A percentile compares a stretch with the other conserved stretches of the same genome.
Evolutionary conservation across 2,329 filamentous ascomycete species (phyloP).

Genomic region (Alternaria incomplexa): DNA sequence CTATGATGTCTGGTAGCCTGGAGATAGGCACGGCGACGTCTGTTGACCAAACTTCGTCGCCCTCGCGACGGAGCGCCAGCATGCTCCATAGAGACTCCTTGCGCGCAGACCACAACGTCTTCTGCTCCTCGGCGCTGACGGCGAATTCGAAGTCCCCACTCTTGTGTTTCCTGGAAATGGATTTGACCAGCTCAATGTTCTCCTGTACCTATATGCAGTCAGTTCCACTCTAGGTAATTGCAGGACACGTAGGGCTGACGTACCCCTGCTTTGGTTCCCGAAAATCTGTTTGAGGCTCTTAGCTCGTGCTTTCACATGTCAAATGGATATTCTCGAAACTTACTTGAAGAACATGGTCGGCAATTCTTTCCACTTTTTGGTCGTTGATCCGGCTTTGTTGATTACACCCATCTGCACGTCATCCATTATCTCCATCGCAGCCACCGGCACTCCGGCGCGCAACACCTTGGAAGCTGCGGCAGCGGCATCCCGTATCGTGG

Average conservation of each 20-base stretch:
- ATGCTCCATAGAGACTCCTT: constrained; percentile 68
- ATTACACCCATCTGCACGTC: constrained; percentile 86
- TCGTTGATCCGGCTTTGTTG: constrained; percentile 74
- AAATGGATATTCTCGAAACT: constrained; percentile 21
- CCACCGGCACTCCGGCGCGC: constrained; percentile 74
- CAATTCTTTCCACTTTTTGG: constrained; percentile 74
- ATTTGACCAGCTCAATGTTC: constrained; percentile 72
- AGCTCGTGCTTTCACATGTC: constrained; percentile 20
- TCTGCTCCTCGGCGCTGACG: constrained; percentile 59
- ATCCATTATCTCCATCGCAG: constrained; percentile 86
- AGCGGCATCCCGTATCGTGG: constrained; percentile 76
- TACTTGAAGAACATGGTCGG: constrained; percentile 85
- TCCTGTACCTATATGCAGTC: constrained; percentile 65
- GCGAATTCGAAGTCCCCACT: constrained; percentile 63
- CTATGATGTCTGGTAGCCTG: constrained; percentile 66
- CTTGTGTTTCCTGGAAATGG: constrained; percentile 68
- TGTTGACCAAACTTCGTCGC: constrained; percentile 66
- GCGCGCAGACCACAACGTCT: constrained; percentile 65
- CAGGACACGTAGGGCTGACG: constrained; percentile 17
- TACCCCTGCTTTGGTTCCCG: constrained; percentile 73
- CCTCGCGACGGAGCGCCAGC: constrained; percentile 61
- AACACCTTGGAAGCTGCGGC: constrained; percentile 77
- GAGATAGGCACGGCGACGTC: constrained; percentile 68
- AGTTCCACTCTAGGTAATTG: constrained; percentile 33
- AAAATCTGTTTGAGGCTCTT: constrained; percentile 57